Conservation (phyloP, 805 yeast species). For the Metschnikowia baotianmanensis region DNA sequence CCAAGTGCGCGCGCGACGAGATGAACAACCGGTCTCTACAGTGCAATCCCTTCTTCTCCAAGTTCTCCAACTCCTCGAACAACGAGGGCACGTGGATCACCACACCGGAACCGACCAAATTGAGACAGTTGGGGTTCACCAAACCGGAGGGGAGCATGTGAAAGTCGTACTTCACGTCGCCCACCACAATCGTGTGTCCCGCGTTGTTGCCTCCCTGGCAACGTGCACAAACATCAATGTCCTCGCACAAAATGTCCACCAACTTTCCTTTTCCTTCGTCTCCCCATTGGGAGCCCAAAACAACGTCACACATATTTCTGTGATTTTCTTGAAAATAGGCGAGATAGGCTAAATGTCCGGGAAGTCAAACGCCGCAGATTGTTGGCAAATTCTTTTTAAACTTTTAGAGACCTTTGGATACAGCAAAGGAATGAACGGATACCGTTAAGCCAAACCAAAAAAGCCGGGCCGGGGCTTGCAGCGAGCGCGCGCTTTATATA, state of each 20-base stretch:
- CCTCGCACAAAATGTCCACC: slow-evolving; percentile 92
- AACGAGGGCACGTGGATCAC: slow-evolving; percentile 94
- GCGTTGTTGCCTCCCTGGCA: slow-evolving; percentile 99
- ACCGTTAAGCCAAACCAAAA: slow-evolving; percentile 27
- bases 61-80: slow-evolving; percentile 77
- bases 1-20: slow-evolving; percentile 93
- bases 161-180: slow-evolving; percentile 87
- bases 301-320: slow-evolving; percentile 74
- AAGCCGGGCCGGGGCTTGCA: slow-evolving; percentile 6
- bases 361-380: too few species aligned
- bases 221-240: slow-evolving; percentile 94
- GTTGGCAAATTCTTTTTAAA: background rate
- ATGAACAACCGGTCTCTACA: slow-evolving; percentile 76
- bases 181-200: slow-evolving; percentile 97
- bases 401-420: slow-evolving; percentile 16
- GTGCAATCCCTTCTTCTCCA: slow-evolving; percentile 79
- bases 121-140: slow-evolving; percentile 86
- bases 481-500: slow-evolving; percentile 7
- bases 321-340: background rate
- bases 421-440: slow-evolving; percentile 27
- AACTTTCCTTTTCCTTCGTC: slow-evolving; percentile 99
- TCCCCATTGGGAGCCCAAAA: slow-evolving; percentile 99
- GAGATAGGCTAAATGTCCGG: too few species aligned
- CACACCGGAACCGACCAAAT: slow-evolving; percentile 93
- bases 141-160: slow-evolving; percentile 99